Evolutionary conservation across 169 alveolate genomes (phyloP).

Genomic region (Babesia caballi): DNA sequence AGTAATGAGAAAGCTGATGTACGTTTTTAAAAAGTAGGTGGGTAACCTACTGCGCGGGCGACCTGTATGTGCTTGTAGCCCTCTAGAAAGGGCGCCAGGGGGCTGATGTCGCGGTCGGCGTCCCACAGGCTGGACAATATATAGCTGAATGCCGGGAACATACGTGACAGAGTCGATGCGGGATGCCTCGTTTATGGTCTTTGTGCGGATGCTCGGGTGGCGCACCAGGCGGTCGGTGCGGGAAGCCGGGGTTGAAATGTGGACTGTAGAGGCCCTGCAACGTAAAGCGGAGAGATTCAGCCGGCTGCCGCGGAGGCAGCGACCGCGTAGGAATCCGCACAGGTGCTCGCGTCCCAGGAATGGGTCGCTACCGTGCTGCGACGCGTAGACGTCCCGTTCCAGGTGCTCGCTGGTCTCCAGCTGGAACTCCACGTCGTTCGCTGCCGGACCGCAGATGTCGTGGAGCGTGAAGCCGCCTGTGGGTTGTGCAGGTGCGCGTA

Average conservation of each 20-base stretch:
- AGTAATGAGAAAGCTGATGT: constrained; percentile 36
- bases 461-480: constrained; percentile 18
- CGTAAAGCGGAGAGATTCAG: constrained; percentile 36
- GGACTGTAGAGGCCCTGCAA: constrained; percentile 20
- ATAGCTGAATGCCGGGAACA: neutral
- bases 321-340: constrained; percentile 50
- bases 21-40: neutral
- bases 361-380: constrained; percentile 35
- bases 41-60: constrained; percentile 33
- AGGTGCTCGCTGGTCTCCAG: constrained; percentile 23
- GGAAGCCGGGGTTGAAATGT: neutral
- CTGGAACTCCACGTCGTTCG: constrained; percentile 19
- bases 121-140: constrained; percentile 39
- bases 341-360: constrained; percentile 36
- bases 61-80: constrained; percentile 40
- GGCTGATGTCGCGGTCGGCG: constrained; percentile 47
- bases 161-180: constrained; percentile 28
- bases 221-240: neutral
- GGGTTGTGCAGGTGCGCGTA: neutral
- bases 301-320: constrained; percentile 51
- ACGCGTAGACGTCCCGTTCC: constrained; percentile 29
- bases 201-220: neutral
- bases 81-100: constrained; percentile 13
- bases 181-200: neutral
- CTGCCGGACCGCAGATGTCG: constrained; percentile 36